Percentiles rank a stretch among this genome's conserved stretches.
Evolutionary conservation across 2,329 filamentous ascomycete species (phyloP).

Genomic region (Ceratocystis huliohia): DNA sequence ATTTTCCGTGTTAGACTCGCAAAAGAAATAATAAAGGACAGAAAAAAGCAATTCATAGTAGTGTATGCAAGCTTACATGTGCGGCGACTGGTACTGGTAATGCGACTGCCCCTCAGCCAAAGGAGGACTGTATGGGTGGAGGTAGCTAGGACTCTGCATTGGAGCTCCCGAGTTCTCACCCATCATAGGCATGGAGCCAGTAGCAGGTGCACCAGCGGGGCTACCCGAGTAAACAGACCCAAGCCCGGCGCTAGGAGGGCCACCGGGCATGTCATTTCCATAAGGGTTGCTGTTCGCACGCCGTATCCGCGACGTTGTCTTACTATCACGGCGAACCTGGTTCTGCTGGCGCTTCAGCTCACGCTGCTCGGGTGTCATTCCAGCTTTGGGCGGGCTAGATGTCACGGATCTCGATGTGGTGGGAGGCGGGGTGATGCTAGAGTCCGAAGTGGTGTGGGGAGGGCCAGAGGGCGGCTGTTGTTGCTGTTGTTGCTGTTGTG

Average conservation of each 20-base stretch:
- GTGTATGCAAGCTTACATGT: conserved; percentile 10
- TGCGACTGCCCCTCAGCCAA: conserved; percentile 33
- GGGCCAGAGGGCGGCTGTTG: conserved; percentile 19
- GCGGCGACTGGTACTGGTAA: conserved; percentile 19
- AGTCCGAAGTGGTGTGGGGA: conserved; percentile 29
- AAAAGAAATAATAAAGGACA: conserved; percentile 11
- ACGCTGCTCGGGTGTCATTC: conserved; percentile 46
- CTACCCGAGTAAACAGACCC: conserved; percentile 18
- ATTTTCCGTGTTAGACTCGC: background rate
- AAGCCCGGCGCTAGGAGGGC: conserved; percentile 29
- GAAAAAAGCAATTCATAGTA: background rate
- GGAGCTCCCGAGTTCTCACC: conserved; percentile 35
- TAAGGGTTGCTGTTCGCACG: conserved; percentile 38
- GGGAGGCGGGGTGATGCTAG: conserved; percentile 38
- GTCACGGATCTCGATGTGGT: conserved; percentile 41
- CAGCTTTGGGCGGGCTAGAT: conserved; percentile 43
- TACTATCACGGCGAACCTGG: conserved; percentile 45
- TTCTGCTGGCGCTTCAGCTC: conserved; percentile 50
- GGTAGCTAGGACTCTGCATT: conserved; percentile 33
- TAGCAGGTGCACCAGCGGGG: conserved; percentile 32
- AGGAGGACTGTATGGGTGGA: conserved; percentile 39
- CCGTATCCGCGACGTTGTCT: conserved; percentile 38
- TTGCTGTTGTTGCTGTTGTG: background rate
- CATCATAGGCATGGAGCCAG: conserved; percentile 39
- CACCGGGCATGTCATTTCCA: conserved; percentile 33